Evolutionary conservation across 345 rosid species (phyloP), one percentile per base, ranked within the genome.

Genomic region (sweet orange (Citrus sinensis)): DNA sequence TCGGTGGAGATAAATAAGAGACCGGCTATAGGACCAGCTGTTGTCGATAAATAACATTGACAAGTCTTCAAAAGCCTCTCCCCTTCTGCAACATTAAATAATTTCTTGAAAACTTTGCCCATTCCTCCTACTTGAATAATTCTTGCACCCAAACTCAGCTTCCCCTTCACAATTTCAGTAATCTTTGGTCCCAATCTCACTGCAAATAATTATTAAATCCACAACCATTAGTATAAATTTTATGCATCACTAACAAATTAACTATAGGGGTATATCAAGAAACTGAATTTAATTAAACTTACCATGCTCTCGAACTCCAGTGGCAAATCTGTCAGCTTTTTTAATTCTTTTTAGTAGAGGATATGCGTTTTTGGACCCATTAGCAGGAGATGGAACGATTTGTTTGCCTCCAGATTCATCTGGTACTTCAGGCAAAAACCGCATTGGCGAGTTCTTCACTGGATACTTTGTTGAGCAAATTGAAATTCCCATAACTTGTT

Each of bases 241-340:
- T 3, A 59, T 24, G 62, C 1, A 46, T 59, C 29, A 59, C 62
- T n/a, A 22, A 8, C 62, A 59, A n/a, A 59, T 24, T 59, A 22
- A n/a, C 1, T 59, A n/a, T 13, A n/a, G 24, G 27, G 62, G 62
- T 0, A 9, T 59, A 59, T 22, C 62, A 9, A 59, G 62, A 59
- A 24, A 59, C 37, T 66, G 22, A 35, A 66, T 24, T 30, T 4
- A 30, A 51, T 17, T 54, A 17, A 39, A 70, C 82, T 70, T 88
- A 86, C 85, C 86, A 65, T 90, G 96, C 78, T 92, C 93, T 65
- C 88, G 79, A 58, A 76, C 70, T 34, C 88, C 90, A 65, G 74
- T 79, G 7, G 86, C 87, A 78, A 91, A 88, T 54, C 85, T 86
- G 46, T 86, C 77, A 1, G 86, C 82, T 66, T 82, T 86, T 80